Base-by-base conservation (phyloP, 306 rosid genomes). In the Acacia confusa region DNA sequence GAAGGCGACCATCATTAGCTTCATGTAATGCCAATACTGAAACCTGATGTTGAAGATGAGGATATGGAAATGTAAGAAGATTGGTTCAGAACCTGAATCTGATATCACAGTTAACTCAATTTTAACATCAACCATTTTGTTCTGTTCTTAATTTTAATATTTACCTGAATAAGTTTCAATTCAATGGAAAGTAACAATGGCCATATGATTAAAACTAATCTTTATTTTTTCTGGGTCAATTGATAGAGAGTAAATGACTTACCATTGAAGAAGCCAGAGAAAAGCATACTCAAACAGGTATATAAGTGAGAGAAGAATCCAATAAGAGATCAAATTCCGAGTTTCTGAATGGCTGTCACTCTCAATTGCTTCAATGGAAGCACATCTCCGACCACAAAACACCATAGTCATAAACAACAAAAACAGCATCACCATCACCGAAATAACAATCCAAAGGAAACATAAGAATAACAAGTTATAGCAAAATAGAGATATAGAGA, bases 311-410 rank as follows among this genome's bases (percentile, higher is more conserved):
- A 87, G 78, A 44, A 87, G 83, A 44, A 87, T 89, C 92, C 94
- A 88, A 72, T 90, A 90, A 25, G 94, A 82, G 76, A 87, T 84
- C 88, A 90, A 82, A 69, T 82, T 72, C 76, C 69, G 84, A 57
- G 88, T 79, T 52, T 85, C 85, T 19, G 55, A 52, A 75, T 60
- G 1, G 28, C 86, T 82, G 78, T 87, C 86, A 57, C 40, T 82
- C 88, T 88, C 92, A 6, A 90, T 87, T 71, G 94, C 92, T 75
- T 77, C 86, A 25, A 88, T 17, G 10, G 94, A 88, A 78, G 92
- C 92, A 79, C 78, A 86, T 76, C 92, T 45, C 3, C 0, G 16
- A 45, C 52, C 52, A 45, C 3, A 13, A 10, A 10, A 12, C 52
- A 45, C 50, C 50, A 45, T 2, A 11, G 13, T 12, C 50, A 11